phyloP scores from a whole-genome alignment of 176 grass and related monocot species.

The Chloris gayana region DNA sequence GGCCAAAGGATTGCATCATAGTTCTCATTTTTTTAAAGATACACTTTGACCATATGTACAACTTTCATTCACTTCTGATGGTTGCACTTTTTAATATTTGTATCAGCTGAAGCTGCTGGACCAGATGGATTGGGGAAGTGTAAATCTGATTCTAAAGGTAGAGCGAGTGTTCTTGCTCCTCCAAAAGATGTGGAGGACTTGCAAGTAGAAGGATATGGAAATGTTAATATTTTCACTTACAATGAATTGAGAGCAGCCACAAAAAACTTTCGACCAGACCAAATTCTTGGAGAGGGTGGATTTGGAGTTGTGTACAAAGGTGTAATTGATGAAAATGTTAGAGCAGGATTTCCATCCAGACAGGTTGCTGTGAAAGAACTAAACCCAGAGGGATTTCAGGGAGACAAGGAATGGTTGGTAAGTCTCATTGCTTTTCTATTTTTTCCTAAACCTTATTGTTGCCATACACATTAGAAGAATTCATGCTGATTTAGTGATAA shows the following conservation, averaged over 20 bases:
- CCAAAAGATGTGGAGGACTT: slow-evolving; percentile 87
- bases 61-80: slow-evolving; percentile 38
- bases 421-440: slow-evolving; percentile 16
- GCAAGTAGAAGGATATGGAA: slow-evolving; percentile 72
- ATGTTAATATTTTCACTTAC: slow-evolving; percentile 89
- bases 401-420: slow-evolving; percentile 99
- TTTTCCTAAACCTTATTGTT: slow-evolving; percentile 15
- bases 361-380: slow-evolving; percentile 93
- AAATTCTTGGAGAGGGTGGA: slow-evolving; percentile 91
- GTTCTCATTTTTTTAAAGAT: neutral
- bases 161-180: slow-evolving; percentile 65
- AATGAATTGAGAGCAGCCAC: slow-evolving; percentile 76
- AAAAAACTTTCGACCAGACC: slow-evolving; percentile 88
- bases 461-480: neutral
- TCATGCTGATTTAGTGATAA: slow-evolving; percentile 27
- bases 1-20: neutral
- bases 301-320: slow-evolving; percentile 99
- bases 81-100: slow-evolving; percentile 27
- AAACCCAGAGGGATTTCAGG: slow-evolving; percentile 94
- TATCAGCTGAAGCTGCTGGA: slow-evolving; percentile 41
- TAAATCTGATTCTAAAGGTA: slow-evolving; percentile 62
- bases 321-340: slow-evolving; percentile 82
- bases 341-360: slow-evolving; percentile 64
- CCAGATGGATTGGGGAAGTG: slow-evolving; percentile 54
- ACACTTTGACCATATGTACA: slow-evolving; percentile 2